Evolutionary conservation across 225 moss, liverwort and hornwort genomes (phyloP).

Genomic region (Lunularia cruciata): DNA sequence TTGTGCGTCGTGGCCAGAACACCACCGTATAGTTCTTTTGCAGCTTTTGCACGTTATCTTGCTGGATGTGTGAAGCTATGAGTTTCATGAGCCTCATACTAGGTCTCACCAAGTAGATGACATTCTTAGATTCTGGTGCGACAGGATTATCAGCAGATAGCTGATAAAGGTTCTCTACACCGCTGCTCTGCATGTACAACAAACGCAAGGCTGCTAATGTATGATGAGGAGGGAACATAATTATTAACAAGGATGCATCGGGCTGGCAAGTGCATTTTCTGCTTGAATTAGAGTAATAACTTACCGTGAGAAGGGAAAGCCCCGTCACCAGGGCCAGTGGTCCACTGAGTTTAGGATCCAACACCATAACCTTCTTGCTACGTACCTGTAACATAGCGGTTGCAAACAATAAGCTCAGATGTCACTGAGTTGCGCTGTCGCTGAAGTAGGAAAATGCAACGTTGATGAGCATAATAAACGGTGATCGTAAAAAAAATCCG

Average conservation of each 20-base stretch:
- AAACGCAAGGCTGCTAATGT: no score
- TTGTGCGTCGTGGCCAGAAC: constrained; percentile 83
- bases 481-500: constrained; percentile 19
- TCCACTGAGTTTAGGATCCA: constrained; percentile 92
- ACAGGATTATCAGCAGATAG: constrained; percentile 72
- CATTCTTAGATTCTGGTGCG: constrained; percentile 80
- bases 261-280: no score
- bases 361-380: constrained; percentile 84
- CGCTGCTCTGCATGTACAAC: constrained; percentile 68
- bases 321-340: constrained; percentile 88
- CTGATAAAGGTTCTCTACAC: constrained; percentile 87
- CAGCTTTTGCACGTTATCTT: constrained; percentile 65
- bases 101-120: constrained; percentile 85
- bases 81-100: constrained; percentile 79
- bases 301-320: constrained; percentile 79
- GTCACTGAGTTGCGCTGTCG: not conserved
- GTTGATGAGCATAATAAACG: not conserved
- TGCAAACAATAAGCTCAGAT: not conserved
- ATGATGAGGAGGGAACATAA: no score
- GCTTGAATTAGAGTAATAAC: not conserved
- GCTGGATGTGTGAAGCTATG: constrained; percentile 75
- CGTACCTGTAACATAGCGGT: constrained; percentile 48
- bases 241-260: no score
- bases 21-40: constrained; percentile 73
- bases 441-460: not conserved